Percentiles rank a stretch among this genome's conserved stretches.
phyloP scores from a whole-genome alignment of 176 grass and related monocot species.

The Ensete glaucum region DNA sequence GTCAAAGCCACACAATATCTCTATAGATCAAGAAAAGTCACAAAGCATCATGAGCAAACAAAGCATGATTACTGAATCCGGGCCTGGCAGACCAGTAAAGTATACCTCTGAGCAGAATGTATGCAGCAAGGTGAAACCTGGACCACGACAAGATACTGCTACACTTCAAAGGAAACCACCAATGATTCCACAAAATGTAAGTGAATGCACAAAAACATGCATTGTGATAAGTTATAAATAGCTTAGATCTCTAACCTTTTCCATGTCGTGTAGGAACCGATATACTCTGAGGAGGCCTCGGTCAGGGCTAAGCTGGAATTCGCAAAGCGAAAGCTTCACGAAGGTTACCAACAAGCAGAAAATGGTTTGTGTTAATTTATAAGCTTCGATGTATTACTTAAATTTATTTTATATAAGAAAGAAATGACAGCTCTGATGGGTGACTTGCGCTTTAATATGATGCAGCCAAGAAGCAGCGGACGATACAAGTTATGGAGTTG shows the following conservation, averaged over 20 bases:
- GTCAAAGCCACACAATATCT: conserved; percentile 4
- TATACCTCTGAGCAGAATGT: conserved; percentile 1
- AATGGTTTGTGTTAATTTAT: conserved; percentile 33
- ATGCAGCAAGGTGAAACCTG: conserved; percentile 13
- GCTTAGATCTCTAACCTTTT: background rate
- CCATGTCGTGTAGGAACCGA: conserved; percentile 19
- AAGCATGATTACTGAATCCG: conserved; percentile 23
- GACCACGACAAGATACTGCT: conserved; percentile 24
- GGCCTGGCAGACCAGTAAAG: conserved; percentile 32
- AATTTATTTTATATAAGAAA: background rate
- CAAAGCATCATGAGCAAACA: conserved; percentile 33
- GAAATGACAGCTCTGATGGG: background rate
- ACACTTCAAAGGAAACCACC: conserved; percentile 32
- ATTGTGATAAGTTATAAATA: background rate
- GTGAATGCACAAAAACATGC: background rate
- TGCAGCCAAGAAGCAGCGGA: conserved; percentile 74
- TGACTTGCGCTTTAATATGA: background rate
- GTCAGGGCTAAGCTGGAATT: conserved; percentile 35
- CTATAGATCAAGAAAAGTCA: conserved; percentile 16
- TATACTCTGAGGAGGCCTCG: conserved; percentile 26
- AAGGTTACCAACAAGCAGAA: conserved; percentile 63
- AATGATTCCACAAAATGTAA: conserved; percentile 36
- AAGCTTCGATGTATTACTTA: background rate
- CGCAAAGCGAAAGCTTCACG: conserved; percentile 54
- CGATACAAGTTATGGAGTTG: conserved; percentile 48